These are phyloP conservation scores for Mollisia scopiformis DNA, from an alignment of 2,329 filamentous ascomycete species.

Conservation along the genomic window DNA sequence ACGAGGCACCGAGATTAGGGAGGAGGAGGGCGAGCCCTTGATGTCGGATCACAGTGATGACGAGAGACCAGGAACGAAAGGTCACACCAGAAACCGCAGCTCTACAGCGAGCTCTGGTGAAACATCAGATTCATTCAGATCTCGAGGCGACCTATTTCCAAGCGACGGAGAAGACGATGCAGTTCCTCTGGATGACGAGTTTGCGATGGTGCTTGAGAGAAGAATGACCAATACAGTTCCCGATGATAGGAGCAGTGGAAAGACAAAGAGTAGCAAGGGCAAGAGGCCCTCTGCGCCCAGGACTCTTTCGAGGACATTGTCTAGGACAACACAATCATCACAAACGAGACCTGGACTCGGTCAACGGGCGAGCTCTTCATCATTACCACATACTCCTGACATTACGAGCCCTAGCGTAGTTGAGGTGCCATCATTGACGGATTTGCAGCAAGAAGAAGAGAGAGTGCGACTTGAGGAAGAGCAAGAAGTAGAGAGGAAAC, in stretches of 20 bases:
- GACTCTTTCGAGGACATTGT: slow-evolving; percentile 60
- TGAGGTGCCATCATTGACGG: slow-evolving; percentile 50
- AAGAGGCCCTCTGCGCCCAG: slow-evolving; percentile 50
- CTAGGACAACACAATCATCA: slow-evolving; percentile 44
- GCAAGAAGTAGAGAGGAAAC: slow-evolving; percentile 53
- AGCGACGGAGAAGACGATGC: slow-evolving; percentile 89
- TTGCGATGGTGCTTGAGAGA: slow-evolving; percentile 79
- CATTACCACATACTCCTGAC: slow-evolving; percentile 37
- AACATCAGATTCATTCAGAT: slow-evolving; percentile 85
- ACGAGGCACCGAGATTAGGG: slow-evolving; percentile 43
- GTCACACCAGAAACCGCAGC: slow-evolving; percentile 65
- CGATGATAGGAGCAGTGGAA: slow-evolving; percentile 74
- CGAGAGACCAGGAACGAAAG: slow-evolving; percentile 20
- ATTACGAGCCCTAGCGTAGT: slow-evolving; percentile 40
- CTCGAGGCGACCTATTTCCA: slow-evolving; percentile 86
- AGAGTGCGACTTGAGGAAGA: slow-evolving; percentile 50
- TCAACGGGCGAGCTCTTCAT: slow-evolving; percentile 28
- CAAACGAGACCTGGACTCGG: slow-evolving; percentile 25
- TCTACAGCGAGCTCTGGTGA: slow-evolving; percentile 78
- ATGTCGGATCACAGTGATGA: slow-evolving; percentile 50
- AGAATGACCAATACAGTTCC: slow-evolving; percentile 58
- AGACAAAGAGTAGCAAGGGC: slow-evolving; percentile 62
- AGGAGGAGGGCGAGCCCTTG: slow-evolving; percentile 70
- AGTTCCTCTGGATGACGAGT: slow-evolving; percentile 89
- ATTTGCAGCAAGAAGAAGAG: slow-evolving; percentile 57